Conservation (phyloP, 2,329 filamentous ascomycete genomes). For the Daldinia sp. region DNA sequence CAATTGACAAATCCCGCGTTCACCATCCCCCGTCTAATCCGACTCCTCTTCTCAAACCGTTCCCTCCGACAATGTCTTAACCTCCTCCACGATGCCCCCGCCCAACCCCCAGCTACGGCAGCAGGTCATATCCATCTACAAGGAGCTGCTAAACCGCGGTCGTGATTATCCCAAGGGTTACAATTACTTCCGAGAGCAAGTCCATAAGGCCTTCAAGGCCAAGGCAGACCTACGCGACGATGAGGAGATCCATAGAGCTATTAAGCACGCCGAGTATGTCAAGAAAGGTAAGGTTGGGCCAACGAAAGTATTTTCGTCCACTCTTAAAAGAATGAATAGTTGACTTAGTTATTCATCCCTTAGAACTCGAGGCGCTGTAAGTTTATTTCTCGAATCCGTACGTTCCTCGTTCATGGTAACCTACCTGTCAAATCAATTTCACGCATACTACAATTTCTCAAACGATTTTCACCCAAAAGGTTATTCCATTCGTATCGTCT, state of each 20-base stretch:
- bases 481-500: constrained; percentile 34
- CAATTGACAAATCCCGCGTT: not conserved
- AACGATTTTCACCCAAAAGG: constrained; percentile 17
- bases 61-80: not conserved
- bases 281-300: constrained; percentile 76
- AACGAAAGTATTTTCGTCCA: too few relatives aligned
- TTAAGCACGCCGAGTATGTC: constrained; percentile 85
- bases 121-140: constrained; percentile 88
- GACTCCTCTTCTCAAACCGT: not conserved
- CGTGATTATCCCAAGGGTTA: constrained; percentile 87
- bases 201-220: constrained; percentile 87
- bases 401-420: not conserved
- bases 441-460: constrained; percentile 4
- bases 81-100: constrained; percentile 44
- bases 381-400: constrained; percentile 52
- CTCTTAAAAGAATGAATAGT: not conserved
- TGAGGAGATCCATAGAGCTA: constrained; percentile 78
- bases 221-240: constrained; percentile 79
- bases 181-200: constrained; percentile 80
- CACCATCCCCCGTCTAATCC: not conserved
- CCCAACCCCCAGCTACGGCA: constrained; percentile 72
- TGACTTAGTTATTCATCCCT: constrained; percentile 9
- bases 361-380: constrained; percentile 93
- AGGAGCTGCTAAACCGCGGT: constrained; percentile 90
- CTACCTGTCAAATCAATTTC: not conserved